phyloP scores from a whole-genome alignment of 371 early-diverging fungal genomes.

The Nematocida parisii region DNA sequence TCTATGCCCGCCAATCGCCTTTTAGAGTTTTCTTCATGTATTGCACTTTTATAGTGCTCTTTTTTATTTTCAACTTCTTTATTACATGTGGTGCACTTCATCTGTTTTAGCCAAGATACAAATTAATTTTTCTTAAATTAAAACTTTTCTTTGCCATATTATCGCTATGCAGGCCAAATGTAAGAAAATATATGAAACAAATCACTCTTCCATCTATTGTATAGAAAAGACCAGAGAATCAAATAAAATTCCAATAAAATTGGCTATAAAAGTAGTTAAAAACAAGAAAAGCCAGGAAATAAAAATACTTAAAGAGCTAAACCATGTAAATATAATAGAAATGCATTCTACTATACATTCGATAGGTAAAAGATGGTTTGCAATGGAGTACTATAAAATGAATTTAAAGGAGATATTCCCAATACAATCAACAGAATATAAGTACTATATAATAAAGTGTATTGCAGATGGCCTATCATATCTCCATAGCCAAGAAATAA shows the following conservation, averaged over 20 bases:
- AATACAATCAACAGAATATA: conserved; percentile 84
- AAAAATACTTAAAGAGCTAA: background rate
- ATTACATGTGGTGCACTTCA: conserved; percentile 48
- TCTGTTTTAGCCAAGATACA: conserved; percentile 3
- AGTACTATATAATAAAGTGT: conserved; percentile 95
- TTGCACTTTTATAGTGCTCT: conserved; percentile 35
- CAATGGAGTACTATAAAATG: conserved; percentile 72
- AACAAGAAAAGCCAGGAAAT: conserved; percentile 2
- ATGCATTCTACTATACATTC: background rate
- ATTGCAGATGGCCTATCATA: conserved; percentile 83
- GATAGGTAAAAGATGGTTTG: background rate
- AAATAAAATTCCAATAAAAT: background rate
- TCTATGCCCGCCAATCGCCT: conserved; percentile 14
- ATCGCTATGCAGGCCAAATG: background rate
- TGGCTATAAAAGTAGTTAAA: conserved; percentile 2
- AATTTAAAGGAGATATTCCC: conserved; percentile 90
- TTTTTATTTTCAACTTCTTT: conserved; percentile 28
- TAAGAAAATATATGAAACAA: background rate
- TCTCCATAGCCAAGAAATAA: conserved; percentile 81
- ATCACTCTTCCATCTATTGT: conserved; percentile 2
- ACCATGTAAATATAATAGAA: background rate
- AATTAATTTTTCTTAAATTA: conserved; percentile 10
- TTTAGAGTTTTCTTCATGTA: conserved; percentile 48
- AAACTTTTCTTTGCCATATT: conserved; percentile 9
- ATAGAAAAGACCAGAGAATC: too few species aligned